phyloP scores from a whole-genome alignment of 768 basidiomycete species.

The Sarcomyxa edulis region DNA sequence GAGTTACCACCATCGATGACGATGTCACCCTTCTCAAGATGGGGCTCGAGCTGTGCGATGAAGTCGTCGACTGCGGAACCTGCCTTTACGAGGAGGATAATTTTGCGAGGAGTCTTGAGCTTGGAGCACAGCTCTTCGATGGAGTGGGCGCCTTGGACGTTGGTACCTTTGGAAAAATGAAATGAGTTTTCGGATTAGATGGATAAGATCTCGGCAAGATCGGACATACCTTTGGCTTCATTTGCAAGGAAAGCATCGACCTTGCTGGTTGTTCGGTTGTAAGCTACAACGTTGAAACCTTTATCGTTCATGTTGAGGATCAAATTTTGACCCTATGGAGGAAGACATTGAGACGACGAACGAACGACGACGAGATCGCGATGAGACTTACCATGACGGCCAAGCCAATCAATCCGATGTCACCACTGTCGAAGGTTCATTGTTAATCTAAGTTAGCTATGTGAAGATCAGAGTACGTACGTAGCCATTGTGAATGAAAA shows the following conservation, averaged over 20 bases:
- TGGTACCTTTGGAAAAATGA: conserved; percentile 62
- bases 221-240: conserved; percentile 89
- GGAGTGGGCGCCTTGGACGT: conserved; percentile 91
- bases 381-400: conserved; percentile 85
- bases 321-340: conserved; percentile 84
- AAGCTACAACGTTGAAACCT: conserved; percentile 94
- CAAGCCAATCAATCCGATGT: conserved; percentile 97
- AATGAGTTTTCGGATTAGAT: conserved; percentile 7
- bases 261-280: conserved; percentile 95
- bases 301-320: conserved; percentile 99
- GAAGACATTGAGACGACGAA: too few relatives aligned
- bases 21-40: conserved; percentile 95
- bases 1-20: conserved; percentile 99
- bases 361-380: conserved; percentile 13
- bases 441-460: too few relatives aligned
- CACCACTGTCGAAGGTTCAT: too few relatives aligned
- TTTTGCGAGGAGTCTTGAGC: conserved; percentile 94
- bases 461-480: conserved; percentile 50
- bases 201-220: not conserved
- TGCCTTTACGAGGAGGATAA: conserved; percentile 98
- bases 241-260: conserved; percentile 94
- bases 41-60: conserved; percentile 82
- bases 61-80: conserved; percentile 95
- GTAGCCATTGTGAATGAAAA: conserved; percentile 39
- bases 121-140: conserved; percentile 87